Percentiles rank a stretch among this genome's conserved stretches.
Evolutionary conservation across 495 filamentous ascomycete species (phyloP).

Genomic region (Penicillium odoratum): DNA sequence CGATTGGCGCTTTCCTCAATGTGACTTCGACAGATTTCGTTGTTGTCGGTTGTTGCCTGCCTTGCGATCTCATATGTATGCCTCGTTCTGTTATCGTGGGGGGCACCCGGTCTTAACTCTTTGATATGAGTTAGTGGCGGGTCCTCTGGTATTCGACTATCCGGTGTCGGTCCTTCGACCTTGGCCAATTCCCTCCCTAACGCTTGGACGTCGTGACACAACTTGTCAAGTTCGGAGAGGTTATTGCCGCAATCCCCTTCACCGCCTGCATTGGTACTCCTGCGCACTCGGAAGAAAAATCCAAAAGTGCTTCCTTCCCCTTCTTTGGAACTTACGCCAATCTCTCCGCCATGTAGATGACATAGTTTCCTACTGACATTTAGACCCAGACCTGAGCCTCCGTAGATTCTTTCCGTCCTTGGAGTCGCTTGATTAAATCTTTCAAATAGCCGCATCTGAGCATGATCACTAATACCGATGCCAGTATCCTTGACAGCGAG

Average conservation of each 20-base stretch:
- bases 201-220: conserved; percentile 23
- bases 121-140: conserved; percentile 16
- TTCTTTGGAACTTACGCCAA: conserved; percentile 71
- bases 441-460: conserved; percentile 74
- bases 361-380: conserved; percentile 79
- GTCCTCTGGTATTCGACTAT: conserved; percentile 11
- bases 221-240: conserved; percentile 17
- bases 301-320: conserved; percentile 80
- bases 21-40: no score
- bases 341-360: conserved; percentile 81
- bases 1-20: background rate
- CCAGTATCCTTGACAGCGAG: conserved; percentile 79
- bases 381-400: conserved; percentile 78
- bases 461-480: conserved; percentile 68
- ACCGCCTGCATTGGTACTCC: no score
- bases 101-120: no score
- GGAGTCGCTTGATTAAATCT: conserved; percentile 80
- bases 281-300: conserved; percentile 74
- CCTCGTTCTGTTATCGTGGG: no score
- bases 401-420: conserved; percentile 77
- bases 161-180: conserved; percentile 5
- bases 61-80: no score
- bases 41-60: no score
- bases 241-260: conserved; percentile 33
- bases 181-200: conserved; percentile 9